Evolutionary conservation across 2,329 filamentous ascomycete species (phyloP).

Genomic region (Aotearoamyces nothofagi): DNA sequence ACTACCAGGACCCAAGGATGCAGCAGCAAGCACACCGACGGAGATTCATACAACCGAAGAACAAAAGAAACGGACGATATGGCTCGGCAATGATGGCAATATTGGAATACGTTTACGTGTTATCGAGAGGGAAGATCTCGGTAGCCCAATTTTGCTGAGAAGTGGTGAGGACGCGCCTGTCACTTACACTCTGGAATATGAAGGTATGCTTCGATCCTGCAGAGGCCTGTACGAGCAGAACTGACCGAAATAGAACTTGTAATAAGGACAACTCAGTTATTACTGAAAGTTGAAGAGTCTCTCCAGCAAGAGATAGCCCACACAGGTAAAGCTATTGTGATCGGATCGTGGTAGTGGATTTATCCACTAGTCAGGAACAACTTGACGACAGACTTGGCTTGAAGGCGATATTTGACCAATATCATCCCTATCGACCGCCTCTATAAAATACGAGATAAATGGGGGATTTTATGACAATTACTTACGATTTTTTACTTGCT

Average conservation of each 20-base stretch:
- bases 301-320: slow-evolving; percentile 40
- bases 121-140: slow-evolving; percentile 29
- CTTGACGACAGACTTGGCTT: too few species aligned
- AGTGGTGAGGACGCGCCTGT: slow-evolving; percentile 42
- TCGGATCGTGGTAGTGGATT: too few species aligned
- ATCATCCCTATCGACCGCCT: too few species aligned
- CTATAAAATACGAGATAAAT: too few species aligned
- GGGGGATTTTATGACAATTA: too few species aligned
- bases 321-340: slow-evolving; percentile 52
- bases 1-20: too few species aligned
- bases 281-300: slow-evolving; percentile 51
- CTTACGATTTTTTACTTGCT: too few species aligned
- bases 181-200: slow-evolving; percentile 54
- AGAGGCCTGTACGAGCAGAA: neutral
- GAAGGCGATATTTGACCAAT: too few species aligned
- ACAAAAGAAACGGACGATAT: slow-evolving; percentile 46
- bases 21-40: too few species aligned
- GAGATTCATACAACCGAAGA: too few species aligned
- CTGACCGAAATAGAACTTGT: slow-evolving; percentile 40
- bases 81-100: slow-evolving; percentile 47
- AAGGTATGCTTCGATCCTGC: slow-evolving; percentile 35
- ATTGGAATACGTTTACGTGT: slow-evolving; percentile 58
- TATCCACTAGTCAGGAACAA: too few species aligned
- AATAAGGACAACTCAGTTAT: slow-evolving; percentile 45
- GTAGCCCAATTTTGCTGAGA: slow-evolving; percentile 32